Evolutionary conservation across 176 grass and related monocot species (phyloP), one percentile per base, ranked within the genome.

Genomic region (Melocanna baccifera): DNA sequence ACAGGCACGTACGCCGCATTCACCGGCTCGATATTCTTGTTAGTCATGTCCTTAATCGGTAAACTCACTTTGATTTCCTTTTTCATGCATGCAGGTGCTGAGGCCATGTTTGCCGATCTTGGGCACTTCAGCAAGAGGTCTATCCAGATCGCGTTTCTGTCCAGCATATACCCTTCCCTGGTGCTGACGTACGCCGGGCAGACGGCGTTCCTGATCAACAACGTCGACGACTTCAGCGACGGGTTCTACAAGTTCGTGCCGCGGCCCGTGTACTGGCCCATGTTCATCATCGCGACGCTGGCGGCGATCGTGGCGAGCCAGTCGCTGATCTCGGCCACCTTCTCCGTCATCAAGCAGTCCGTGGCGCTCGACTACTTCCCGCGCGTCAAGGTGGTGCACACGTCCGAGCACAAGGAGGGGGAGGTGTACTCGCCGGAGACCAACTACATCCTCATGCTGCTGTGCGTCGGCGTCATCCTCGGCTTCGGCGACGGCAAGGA

Each of bases 61-160:
- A 66, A 56, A 9, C 19, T 12, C 28, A 75, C 20, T 62, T 75
- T 47, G 8, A 20, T 82, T 85, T 48, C 6, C 23, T 18, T 70
- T 69, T 39, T 12, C 20, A 22, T 26, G 42, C 1, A 64, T 87
- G 76, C 41, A 92, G 86, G 90, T 79, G 77, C 78, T 9, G 90
- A 91, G 66, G 90, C 86, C 29, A 91, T 91, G 90, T 83, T 91
- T 62, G 86, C 86, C 25, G 86, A 92, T 92, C 86, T 92, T 19
- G 90, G 90, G 39, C 90, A 88, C 81, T 92, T 92, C 86, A 88
- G 85, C 78, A 92, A 86, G 62, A 83, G 65, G 53, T 85, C 86
- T 6, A 88, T 92, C 71, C 82, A 88, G 90, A 85, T 88, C 36
- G 78, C 83, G 57, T 92, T 88, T 51, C 43, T 88, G 18, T 86